Evolutionary conservation across 139 green algal genomes (phyloP).

Genomic region (Coelastrella sp.): DNA sequence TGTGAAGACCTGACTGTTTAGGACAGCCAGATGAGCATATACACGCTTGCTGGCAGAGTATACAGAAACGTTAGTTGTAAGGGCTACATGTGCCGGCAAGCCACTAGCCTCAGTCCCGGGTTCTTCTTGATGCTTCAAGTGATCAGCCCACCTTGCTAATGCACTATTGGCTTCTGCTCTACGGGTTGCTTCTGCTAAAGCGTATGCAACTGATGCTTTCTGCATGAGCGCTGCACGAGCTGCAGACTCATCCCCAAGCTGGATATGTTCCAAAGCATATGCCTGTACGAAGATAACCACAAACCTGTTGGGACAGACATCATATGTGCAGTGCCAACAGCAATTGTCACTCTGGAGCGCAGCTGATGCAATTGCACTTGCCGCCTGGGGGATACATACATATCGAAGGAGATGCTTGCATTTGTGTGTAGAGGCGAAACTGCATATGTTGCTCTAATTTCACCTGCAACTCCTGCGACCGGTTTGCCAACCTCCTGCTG

Average conservation of each 20-base stretch:
- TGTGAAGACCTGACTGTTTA: too few relatives aligned
- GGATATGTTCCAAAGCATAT: constrained; percentile 39
- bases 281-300: not conserved
- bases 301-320: not conserved
- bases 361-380: too few relatives aligned
- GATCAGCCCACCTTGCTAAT: not conserved
- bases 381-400: too few relatives aligned
- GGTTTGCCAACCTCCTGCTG: constrained; percentile 27
- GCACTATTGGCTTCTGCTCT: constrained; percentile 28
- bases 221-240: constrained; percentile 29
- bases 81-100: not conserved
- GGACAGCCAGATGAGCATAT: too few relatives aligned
- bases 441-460: not conserved
- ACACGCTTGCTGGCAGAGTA: too few relatives aligned
- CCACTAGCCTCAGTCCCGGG: not conserved
- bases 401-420: too few relatives aligned
- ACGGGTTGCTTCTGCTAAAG: constrained; percentile 3
- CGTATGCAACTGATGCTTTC: constrained; percentile 40
- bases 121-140: not conserved
- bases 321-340: not conserved
- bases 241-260: constrained; percentile 25
- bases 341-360: not conserved
- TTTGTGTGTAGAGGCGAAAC: not conserved
- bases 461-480: constrained; percentile 43
- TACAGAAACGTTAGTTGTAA: too few relatives aligned